Evolutionary conservation across 768 basidiomycete species (phyloP).

Genomic region (Nevesoporus exiguus): DNA sequence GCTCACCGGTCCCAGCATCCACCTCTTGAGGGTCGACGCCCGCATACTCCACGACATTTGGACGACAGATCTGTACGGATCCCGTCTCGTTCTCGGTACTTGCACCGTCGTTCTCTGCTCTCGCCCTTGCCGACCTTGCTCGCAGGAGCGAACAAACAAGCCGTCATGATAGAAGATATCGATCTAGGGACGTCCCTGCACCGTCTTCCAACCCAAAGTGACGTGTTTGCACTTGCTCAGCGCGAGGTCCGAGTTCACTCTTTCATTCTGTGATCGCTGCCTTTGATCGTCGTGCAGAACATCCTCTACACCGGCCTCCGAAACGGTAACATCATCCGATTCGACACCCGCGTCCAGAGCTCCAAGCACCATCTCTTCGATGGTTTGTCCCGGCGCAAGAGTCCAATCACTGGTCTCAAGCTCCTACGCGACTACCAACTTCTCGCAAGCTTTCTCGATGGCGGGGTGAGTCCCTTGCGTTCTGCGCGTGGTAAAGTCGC

Average conservation of each 20-base stretch:
- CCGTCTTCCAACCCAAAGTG: conserved; percentile 52
- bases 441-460: conserved; percentile 56
- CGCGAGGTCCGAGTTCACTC: conserved; percentile 37
- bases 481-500: not conserved
- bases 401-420: conserved; percentile 54
- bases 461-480: conserved; percentile 43
- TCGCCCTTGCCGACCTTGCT: not conserved
- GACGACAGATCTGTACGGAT: conserved; percentile 47
- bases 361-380: conserved; percentile 37
- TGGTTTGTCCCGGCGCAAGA: conserved; percentile 31
- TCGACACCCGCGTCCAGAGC: conserved; percentile 50
- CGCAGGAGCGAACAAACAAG: conserved; percentile 52
- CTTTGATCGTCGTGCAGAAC: conserved; percentile 33
- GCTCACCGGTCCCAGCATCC: conserved; percentile 9
- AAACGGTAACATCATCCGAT: conserved; percentile 55
- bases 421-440: conserved; percentile 50
- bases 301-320: conserved; percentile 55
- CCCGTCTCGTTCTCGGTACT: conserved; percentile 53
- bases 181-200: conserved; percentile 35
- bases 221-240: conserved; percentile 61
- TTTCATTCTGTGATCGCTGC: not conserved
- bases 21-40: conserved; percentile 32
- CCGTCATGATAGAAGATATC: conserved; percentile 51
- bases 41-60: conserved; percentile 52
- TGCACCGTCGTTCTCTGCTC: not conserved